Base-by-base conservation (phyloP, 75 land plant genomes). In the Pseudotsuga menziesii region DNA sequence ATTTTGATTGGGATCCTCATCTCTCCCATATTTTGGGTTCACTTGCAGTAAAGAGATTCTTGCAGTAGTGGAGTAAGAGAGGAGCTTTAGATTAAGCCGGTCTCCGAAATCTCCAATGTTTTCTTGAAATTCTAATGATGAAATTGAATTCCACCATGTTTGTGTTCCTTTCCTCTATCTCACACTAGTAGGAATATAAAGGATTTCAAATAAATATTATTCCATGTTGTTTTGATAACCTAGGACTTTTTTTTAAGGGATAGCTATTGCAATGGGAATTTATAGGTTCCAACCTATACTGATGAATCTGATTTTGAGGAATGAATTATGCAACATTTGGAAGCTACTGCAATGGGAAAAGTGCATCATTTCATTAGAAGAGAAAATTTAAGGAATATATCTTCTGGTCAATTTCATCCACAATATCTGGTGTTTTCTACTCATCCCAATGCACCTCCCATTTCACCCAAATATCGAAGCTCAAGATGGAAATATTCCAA, bases 101-200 rank as follows among this genome's bases (percentile, higher is more conserved):
- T 41, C 91, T 4, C 82, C 87, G 79, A 93, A 73, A 76, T 72
- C 93, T n/a, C 72, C 90, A 4, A 83, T 95, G 70, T 91, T 93
- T 77, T 89, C 78, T 70, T 89, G 87, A 76, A 91, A 94, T 23
- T 79, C 93, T 14, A 73, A 89, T 57, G 96, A 91, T 17, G 98
- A 92, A 74, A 88, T 89, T 66, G 98, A 95, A 73, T 73, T 92
- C 55, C 96, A 92, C 52, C 93, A 90, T 85, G 95, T 93, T 56
- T 61, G 89, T 86, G n/a, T n/a, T 74, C 56, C 70, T 81, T 29
- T 32, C 70, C 70, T 25, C 13, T 4, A 17, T 20, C 16, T 66
- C 35, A 14, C 20, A 39, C 19, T 27, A 29, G 4, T 4, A 8
- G 6, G 5, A 16, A 32, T 66, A 39, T 3, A 5, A 32, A 32